Evolutionary conservation across 2,329 filamentous ascomycete species (phyloP).

Genomic region (Alternaria novae-zelandiae): DNA sequence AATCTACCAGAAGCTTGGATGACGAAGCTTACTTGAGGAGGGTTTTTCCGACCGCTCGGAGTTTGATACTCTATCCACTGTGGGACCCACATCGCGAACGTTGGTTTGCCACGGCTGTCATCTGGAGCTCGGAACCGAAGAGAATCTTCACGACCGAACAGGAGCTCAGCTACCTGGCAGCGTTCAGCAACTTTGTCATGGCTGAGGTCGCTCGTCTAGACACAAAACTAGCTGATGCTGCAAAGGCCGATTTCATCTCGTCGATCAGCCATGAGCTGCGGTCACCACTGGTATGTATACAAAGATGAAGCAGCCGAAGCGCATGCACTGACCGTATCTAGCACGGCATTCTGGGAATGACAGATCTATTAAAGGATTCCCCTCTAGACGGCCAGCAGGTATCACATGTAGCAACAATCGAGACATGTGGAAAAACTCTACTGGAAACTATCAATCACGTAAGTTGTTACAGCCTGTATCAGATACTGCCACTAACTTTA

Average conservation of each 20-base stretch:
- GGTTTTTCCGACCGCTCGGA: conserved; percentile 46
- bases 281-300: conserved; percentile 55
- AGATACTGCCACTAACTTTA: conserved; percentile 11
- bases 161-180: conserved; percentile 47
- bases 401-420: conserved; percentile 45
- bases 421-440: conserved; percentile 49
- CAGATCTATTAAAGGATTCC: conserved; percentile 43
- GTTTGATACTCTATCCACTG: conserved; percentile 48
- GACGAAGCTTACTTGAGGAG: conserved; percentile 43
- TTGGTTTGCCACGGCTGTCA: conserved; percentile 48
- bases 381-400: conserved; percentile 51
- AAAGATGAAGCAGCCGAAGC: too few species aligned
- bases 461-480: background rate
- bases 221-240: conserved; percentile 48
- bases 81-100: conserved; percentile 49
- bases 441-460: conserved; percentile 52
- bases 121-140: conserved; percentile 47
- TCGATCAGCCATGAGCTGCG: conserved; percentile 68
- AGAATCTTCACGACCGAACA: conserved; percentile 47
- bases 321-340: background rate
- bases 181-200: conserved; percentile 50
- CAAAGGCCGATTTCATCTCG: conserved; percentile 65
- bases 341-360: conserved; percentile 63
- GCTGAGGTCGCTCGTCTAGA: conserved; percentile 48
- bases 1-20: conserved; percentile 40